phyloP scores from a whole-genome alignment of 2,329 filamentous ascomycete species.

The Dothistroma pini region DNA sequence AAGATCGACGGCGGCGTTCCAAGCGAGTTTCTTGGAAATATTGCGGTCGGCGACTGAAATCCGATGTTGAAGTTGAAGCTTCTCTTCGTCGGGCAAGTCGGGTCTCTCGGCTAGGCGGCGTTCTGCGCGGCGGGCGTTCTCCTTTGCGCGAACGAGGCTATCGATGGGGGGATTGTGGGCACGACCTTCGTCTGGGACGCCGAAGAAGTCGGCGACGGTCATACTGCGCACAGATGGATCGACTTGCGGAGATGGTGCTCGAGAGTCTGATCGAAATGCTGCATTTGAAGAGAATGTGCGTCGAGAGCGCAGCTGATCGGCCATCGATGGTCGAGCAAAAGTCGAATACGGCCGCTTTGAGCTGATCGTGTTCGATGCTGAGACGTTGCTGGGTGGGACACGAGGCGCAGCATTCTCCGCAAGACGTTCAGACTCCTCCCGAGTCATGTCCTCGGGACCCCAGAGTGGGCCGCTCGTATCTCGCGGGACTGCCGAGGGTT shows the following conservation, averaged over 20 bases:
- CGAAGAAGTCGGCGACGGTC: slow-evolving; percentile 27
- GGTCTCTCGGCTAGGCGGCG: slow-evolving; percentile 4
- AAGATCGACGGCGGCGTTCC: slow-evolving; percentile 26
- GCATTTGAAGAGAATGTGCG: background rate
- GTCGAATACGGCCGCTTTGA: background rate
- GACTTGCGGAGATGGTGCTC: slow-evolving; percentile 7
- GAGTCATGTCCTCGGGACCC: background rate
- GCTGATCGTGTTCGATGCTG: too few relatives aligned
- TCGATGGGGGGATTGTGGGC: slow-evolving; percentile 14
- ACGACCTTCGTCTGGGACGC: slow-evolving; percentile 12
- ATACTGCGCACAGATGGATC: slow-evolving; percentile 16
- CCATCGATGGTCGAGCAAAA: background rate
- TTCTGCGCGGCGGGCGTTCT: slow-evolving; percentile 8
- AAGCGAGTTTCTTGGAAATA: slow-evolving; percentile 22
- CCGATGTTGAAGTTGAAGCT: slow-evolving; percentile 7
- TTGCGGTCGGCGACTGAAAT: slow-evolving; percentile 16
- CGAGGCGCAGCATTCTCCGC: slow-evolving; percentile 5
- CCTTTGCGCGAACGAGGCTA: slow-evolving; percentile 12
- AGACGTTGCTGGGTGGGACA: background rate
- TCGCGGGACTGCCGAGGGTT: background rate
- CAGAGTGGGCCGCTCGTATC: background rate
- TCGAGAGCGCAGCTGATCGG: background rate
- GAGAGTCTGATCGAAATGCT: background rate
- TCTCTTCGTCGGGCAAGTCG: slow-evolving; percentile 11
- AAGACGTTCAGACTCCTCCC: slow-evolving; percentile 3